Percentiles rank a stretch among this genome's conserved stretches.
Evolutionary conservation across 345 rosid species (phyloP).

Genomic region (Stellera chamaejasme): DNA sequence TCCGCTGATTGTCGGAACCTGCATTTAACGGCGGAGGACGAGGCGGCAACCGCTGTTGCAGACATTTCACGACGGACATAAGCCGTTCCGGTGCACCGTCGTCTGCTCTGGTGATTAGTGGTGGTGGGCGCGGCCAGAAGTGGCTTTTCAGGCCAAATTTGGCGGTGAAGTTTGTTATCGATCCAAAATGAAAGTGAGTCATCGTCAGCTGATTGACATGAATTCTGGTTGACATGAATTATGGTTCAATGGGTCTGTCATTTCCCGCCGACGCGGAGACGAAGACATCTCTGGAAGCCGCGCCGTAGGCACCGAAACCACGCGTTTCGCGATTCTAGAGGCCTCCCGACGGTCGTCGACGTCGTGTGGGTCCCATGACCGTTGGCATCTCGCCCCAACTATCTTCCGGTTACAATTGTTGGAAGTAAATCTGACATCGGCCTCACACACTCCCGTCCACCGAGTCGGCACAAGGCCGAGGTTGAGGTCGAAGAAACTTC

Average conservation of each 20-base stretch:
- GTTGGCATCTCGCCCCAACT: conserved; percentile 67
- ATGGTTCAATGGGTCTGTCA: conserved; percentile 78
- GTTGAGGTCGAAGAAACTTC: conserved; percentile 72
- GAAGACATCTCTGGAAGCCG: conserved; percentile 36
- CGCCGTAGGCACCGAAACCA: conserved; percentile 71
- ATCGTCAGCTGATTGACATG: too few relatives aligned
- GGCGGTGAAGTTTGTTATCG: too few relatives aligned
- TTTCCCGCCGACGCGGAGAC: conserved; percentile 62
- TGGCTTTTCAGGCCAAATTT: too few relatives aligned
- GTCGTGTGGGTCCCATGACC: conserved; percentile 88
- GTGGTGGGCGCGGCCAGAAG: too few relatives aligned
- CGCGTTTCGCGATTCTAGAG: conserved; percentile 68
- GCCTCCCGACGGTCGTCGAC: conserved; percentile 80
- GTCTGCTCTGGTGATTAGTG: too few relatives aligned
- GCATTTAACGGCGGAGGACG: too few relatives aligned
- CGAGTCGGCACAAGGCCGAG: conserved; percentile 66
- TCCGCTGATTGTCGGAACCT: too few relatives aligned
- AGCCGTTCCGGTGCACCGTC: too few relatives aligned
- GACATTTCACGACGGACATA: too few relatives aligned
- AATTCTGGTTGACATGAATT: too few relatives aligned
- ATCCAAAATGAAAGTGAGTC: too few relatives aligned
- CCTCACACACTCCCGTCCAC: conserved; percentile 74
- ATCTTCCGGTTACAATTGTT: conserved; percentile 58
- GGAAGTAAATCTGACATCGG: conserved; percentile 32
- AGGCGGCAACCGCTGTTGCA: too few relatives aligned